Evolutionary conservation across 805 yeast species (phyloP), one percentile per base, ranked within the genome.

Genomic region (Ogataea paraovalis): DNA sequence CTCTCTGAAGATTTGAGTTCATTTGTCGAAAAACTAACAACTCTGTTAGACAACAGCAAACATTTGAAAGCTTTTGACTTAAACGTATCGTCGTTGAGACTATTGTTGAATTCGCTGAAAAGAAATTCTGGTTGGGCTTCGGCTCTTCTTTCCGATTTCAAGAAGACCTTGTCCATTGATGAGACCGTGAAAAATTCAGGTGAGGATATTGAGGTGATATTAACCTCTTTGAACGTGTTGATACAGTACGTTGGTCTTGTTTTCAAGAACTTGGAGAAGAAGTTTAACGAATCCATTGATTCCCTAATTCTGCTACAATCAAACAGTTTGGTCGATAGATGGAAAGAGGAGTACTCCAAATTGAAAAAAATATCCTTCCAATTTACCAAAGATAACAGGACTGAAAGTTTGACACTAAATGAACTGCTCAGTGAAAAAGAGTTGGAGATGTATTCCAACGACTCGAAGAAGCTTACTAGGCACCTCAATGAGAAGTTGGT

Each of bases 221-320:
- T 79, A 57, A 71, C 72, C 37, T 70, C 80, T 4, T 62, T 78
- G 36, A 76, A 74, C 53, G 74, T 75, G 2, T 65, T 79, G 10
- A 73, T 76, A 45, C 82, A 76, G 54, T 78, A 79, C 52, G 70
- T 72, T 38, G 68, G 74, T n/a, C 69, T 74, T 46, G 71, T 76
- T 49, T 66, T 73, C 41, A 67, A 67, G 41, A 70, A 70, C 1
- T 65, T 74, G 2, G 80, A 66, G 30, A 63, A 58, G 36, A 61
- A 57, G 19, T 74, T 75, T 54, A 68, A 68, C 40, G 71, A 57
- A 18, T 66, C 71, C 18, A 62, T 62, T 21, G 67, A 65, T 37
- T 45, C 52, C 8, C 56, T 64, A 45, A 67, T 67, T 42, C 42
- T 70, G 9, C 58, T 78, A 20, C 71, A 68, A 48, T 48, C 65